Base-by-base conservation (phyloP, 1,284 basidiomycete species). In the Heterobasidion occidentale region DNA sequence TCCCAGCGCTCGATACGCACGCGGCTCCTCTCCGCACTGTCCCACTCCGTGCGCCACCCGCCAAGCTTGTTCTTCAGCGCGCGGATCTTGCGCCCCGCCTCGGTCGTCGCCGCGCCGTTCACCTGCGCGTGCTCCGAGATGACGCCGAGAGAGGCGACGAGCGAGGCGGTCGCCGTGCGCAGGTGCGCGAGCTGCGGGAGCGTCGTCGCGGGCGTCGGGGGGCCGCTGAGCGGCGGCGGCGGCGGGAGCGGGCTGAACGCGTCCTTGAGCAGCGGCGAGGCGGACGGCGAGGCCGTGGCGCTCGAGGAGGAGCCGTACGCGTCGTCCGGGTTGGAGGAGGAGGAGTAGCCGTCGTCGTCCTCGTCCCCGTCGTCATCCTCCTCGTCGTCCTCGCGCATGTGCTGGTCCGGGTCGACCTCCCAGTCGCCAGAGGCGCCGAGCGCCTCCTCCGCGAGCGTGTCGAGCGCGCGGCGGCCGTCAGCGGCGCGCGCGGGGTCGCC, bases 121-220 rank as follows among this genome's bases (percentile, higher is more conserved):
- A 91, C 88, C 67, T 92, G 89, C 9, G 88, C 87, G 59, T 92
- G 89, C 64, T 92, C 89, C n/a, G 88, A 90, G 61, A 92, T 82
- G 38, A 81, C 80, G 3, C 83, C 78, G 44, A 92, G 77, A 8
- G 88, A 88, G n/a, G 83, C 73, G 46, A 86, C 81, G 49, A 91
- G 79, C 5, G 86, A 84, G 15, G 83, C 71, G 0, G 88, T 91
- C 64, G 83, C 80, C 27, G 83, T 78, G 44, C 89, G 85, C 56
- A 91, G 72, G 62, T 89, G 79, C 1, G 83, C 75, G 51, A 92
- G 74, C 60, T 86, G 83, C 0, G 81, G 74, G 42, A 86, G 74
- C 0, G 82, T 76, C 17, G 72, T 77, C 9, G 79, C 76, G 34
- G 83, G 80, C 7, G 85, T 81, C 17, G 75, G 69, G 20, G 77